Evolutionary conservation across 192 early-diverging fungal species (phyloP), one percentile per base, ranked within the genome.

Genomic region (Dimargaris xerosporica): DNA sequence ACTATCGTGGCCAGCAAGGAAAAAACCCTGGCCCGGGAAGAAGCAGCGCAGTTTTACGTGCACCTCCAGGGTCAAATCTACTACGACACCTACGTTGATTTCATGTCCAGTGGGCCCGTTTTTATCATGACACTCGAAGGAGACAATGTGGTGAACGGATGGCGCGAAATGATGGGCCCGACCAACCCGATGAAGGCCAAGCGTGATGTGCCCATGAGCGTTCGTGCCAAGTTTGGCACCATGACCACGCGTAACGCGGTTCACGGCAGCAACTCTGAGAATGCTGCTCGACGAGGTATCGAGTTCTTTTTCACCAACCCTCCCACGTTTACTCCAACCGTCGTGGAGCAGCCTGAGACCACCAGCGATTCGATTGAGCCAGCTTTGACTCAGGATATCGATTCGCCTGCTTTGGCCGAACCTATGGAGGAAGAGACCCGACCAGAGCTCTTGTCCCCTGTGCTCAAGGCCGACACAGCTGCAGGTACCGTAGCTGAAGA

Each of bases 241-340:
- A 62, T 58, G 44, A 64, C 67, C 30, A 65, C 64, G 19, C 68
- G 68, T 42, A 82, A 82, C 67, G 79, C 77, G 16, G 75, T 78
- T 0, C 79, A 82, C 63, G 80, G 77, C 43, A 79, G 77, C 51
- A 79, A 79, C 43, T 80, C 80, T 23, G 50, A 65, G 9, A 66
- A 66, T 28, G 58, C 68, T 29, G 76, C 73, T 0, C 48, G 62
- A 60, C 72, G 76, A 10, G 76, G 72, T 62, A 55, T 78, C 28
- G 62, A 53, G 1, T 72, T 78, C 53, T 78, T 78, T 61, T 78
- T 78, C 64, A 56, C 39, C 13, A 60, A 60, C 19, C 41, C 31
- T 39, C 30, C 12, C 5, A 11, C 41, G n/a, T 34, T 26, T 31
- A 29, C 54, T 29, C 28, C 23, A 17, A 34, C 54, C 9, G 19